Base-by-base conservation (phyloP, 1,284 basidiomycete genomes). In the Trametes pubescens region DNA sequence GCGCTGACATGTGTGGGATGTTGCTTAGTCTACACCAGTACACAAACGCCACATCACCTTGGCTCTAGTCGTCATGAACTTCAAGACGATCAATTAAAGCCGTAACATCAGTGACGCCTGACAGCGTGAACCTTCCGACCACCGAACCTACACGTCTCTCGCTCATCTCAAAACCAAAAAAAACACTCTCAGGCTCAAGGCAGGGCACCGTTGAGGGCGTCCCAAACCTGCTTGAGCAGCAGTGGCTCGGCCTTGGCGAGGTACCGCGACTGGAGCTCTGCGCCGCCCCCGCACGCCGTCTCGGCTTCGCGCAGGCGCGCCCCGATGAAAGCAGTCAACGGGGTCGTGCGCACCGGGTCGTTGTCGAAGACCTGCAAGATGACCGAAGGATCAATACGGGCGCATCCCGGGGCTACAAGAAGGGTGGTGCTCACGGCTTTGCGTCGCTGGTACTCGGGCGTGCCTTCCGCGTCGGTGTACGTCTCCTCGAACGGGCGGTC, bases 401-500 rank as follows among this genome's bases (percentile, higher is more conserved):
- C 14, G 11, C 53, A 49, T 22, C 3, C 2, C 44, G 7, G 16
- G 21, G 4, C 8, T 2, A 2, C 13, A 18, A 7, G 40, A n/a
- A 18, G 2, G 1, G 22, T 1, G 18, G 2, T 0, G 77, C 83
- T 49, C 75, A 93, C 92, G 64, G 79, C 77, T 80, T 86, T 86
- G 51, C 92, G 85, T 51, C 92, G 88, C 35, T 82, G 80, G 70
- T 89, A 88, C 73, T 94, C 92, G 8, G 85, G 78, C 0, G 89
- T 92, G 4, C 82, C 86, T 74, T 90, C 82, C 10, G 84, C 82
- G 18, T 81, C 82, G 43, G 84, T 81, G 70, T 85, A 90, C 69
- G 85, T 89, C 2, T 82, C 78, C 9, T 74, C 71, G 18, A 75
- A 73, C 2, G 89, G 88, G 29, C 85, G 73, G 66, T 92, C 90